Percentiles rank a stretch among this genome's conserved stretches.
These are phyloP conservation scores for Ascoidea rubescens DNA, from an alignment of 805 yeast genomes.

Conservation along the genomic window DNA sequence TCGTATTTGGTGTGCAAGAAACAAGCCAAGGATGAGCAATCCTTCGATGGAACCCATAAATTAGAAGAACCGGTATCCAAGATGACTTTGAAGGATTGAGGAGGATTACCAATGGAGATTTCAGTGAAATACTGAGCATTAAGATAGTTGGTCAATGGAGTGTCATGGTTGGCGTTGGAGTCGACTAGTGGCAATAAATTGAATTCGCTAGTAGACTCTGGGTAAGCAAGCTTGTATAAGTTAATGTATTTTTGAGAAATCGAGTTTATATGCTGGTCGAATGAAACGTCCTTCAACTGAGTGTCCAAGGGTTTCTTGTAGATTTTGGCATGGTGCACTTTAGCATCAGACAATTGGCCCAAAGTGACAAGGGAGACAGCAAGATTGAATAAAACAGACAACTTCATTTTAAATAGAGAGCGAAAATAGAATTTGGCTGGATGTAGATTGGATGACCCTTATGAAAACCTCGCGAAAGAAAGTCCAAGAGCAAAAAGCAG, in stretches of 20 bases:
- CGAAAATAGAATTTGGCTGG: not conserved
- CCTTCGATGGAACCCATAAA: constrained; percentile 88
- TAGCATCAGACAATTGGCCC: constrained; percentile 26
- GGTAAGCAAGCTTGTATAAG: constrained; percentile 30
- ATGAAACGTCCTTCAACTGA: constrained; percentile 34
- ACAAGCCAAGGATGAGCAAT: constrained; percentile 91
- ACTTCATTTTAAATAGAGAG: constrained; percentile 5
- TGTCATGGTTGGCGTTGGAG: constrained; percentile 38
- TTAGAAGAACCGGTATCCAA: constrained; percentile 95
- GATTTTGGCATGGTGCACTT: constrained; percentile 40
- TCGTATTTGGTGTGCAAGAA: constrained; percentile 87
- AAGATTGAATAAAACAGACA: constrained; percentile 5
- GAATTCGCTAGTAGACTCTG: constrained; percentile 18
- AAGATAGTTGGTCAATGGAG: constrained; percentile 84
- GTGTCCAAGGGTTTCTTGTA: constrained; percentile 46
- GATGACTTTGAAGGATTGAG: constrained; percentile 84
- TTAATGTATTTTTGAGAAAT: constrained; percentile 50
- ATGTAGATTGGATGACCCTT: too few species aligned
- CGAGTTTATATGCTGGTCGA: constrained; percentile 38
- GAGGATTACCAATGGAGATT: constrained; percentile 83
- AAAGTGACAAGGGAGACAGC: constrained; percentile 4
- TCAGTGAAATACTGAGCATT: constrained; percentile 96
- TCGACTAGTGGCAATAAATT: constrained; percentile 15
- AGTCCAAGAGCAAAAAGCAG: too few species aligned
- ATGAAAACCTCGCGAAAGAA: too few species aligned